These are phyloP conservation scores for Psidium friedrichsthalianum DNA, from an alignment of 345 rosid genomes.

Conservation along the genomic window DNA sequence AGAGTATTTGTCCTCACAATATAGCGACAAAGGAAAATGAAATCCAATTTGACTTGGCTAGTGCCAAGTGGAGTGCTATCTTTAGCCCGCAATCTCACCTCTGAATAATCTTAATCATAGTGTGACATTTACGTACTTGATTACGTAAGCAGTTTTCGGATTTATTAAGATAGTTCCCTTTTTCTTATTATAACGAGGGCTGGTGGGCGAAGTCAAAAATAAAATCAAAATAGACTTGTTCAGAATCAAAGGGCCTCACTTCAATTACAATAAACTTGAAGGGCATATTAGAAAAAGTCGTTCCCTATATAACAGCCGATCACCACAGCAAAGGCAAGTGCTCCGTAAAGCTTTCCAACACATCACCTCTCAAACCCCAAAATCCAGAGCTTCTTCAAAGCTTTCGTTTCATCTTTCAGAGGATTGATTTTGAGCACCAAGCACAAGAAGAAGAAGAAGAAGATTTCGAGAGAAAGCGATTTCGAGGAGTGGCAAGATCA, in stretches of 20 bases:
- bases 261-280: not conserved
- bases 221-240: not conserved
- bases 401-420: no score
- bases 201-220: not conserved
- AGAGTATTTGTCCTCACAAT: not conserved
- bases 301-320: not conserved
- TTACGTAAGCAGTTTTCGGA: no score
- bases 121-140: no score
- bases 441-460: not conserved
- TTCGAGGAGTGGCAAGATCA: constrained; percentile 9
- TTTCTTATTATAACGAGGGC: not conserved
- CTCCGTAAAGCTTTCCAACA: not conserved
- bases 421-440: not conserved
- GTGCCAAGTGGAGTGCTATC: no score
- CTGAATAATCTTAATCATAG: no score
- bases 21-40: not conserved
- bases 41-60: not conserved
- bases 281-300: not conserved
- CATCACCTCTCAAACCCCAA: not conserved
- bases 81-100: no score
- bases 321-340: not conserved
- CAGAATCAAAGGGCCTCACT: not conserved
- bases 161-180: no score
- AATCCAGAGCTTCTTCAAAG: not conserved
- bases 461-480: no score